These are phyloP conservation scores for Podaxis sp. DNA, from an alignment of 768 basidiomycete species.

Conservation along the genomic window DNA sequence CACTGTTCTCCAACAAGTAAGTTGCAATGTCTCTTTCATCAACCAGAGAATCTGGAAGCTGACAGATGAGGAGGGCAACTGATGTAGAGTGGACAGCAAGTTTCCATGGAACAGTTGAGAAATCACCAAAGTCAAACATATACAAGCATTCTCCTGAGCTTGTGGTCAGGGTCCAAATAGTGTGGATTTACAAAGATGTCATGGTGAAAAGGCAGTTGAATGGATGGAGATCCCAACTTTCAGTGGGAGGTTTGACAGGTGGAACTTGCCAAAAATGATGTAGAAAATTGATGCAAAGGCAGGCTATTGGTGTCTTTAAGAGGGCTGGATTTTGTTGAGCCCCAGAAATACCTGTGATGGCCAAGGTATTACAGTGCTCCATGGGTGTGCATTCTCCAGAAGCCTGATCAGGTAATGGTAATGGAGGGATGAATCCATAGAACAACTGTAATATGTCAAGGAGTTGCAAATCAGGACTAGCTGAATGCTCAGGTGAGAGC, in stretches of 20 bases:
- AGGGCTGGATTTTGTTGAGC: neutral
- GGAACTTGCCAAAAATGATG: neutral
- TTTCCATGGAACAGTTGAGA: neutral
- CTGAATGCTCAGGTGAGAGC: neutral
- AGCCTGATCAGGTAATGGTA: neutral
- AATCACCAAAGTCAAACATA: neutral
- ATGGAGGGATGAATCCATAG: neutral
- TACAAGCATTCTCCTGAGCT: neutral
- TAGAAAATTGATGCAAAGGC: neutral
- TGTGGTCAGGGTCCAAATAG: neutral
- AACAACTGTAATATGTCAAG: neutral
- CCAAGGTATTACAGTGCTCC: neutral
- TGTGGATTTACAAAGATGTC: neutral
- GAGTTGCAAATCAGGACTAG: neutral
- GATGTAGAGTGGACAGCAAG: neutral
- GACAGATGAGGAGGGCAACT: neutral
- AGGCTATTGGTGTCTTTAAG: neutral
- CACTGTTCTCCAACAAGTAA: neutral
- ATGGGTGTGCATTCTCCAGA: neutral
- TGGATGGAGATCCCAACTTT: neutral
- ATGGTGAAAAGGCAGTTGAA: neutral
- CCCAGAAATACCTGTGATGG: neutral
- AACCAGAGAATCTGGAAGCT: neutral
- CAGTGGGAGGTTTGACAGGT: neutral
- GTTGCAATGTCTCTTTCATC: neutral